Base-by-base conservation (phyloP, 2,329 filamentous ascomycete species). In the Curvularia spicifera region DNA sequence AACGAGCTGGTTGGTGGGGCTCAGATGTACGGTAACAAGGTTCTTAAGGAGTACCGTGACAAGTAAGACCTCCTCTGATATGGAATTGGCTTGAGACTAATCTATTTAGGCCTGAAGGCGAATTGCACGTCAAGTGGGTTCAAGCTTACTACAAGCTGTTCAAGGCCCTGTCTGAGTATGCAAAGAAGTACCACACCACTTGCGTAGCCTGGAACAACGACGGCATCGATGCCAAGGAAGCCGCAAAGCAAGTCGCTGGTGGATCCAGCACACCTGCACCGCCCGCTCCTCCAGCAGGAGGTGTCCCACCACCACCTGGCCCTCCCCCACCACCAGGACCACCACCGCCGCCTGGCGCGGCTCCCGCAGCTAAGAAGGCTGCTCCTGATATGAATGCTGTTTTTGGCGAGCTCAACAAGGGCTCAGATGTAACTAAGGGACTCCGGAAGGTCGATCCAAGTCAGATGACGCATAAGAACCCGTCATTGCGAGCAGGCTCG, bases 401-500 rank as follows among this genome's bases (percentile, higher is more conserved):
- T 2, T 99, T 99, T 76, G 89, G 89, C 40, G 90, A 97, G 66
- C 82, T 99, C 52, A 98, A 98, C 79, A 89, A 90, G 75, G 95
- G 95, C 56, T 87, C 91, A 59, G 84, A 86, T n/a, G 91, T 99
- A 59, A 99, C 95, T 4, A 88, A 91, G 65, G 89, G 91, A 31
- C 84, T 99, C 35, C 90, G 91, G 66, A 99, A 97, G 82, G 95
- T 99, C 49, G 94, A 97, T 80, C 90, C 89, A 74, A 95, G 91
- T 53, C 85, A 98, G 78, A 97, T 97, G 94, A 99, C 95, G 59
- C 95, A 99, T 80, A 98, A 98, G 83, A 99, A 99, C 79, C 95
- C 95, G 13, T 87, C 88, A 9, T 83, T 99, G 57, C 89, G 95
- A 62, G 85, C 91, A 24, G 82, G 83, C 60, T 90, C 91, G 12